Base-by-base conservation (phyloP, 352 stramenopile species). In the Blastocystis sp. region DNA sequence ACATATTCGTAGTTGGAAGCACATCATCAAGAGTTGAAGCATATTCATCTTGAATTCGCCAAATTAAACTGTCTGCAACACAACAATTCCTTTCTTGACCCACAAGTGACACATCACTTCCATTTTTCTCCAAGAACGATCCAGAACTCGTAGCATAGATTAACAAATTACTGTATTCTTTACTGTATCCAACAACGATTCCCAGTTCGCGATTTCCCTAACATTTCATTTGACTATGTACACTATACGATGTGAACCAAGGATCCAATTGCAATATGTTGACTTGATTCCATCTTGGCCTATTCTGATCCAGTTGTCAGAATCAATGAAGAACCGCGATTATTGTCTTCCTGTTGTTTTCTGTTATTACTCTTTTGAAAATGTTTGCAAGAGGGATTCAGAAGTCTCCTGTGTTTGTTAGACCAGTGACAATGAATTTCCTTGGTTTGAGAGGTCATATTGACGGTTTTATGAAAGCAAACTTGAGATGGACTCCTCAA, bases 231-330 rank as follows among this genome's bases (percentile, higher is more conserved):
- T 30, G 7, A 53, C 13, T 1, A 59, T 24, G 17, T 57, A 57
- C 53, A 59, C 11, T 22, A 37, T 54, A 78, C 66, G 57, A 78
- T 19, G 27, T 78, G 44, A 17, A 51, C 66, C 37, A 78, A n/a
- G 37, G 66, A 78, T 56, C 66, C 66, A 33, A 62, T 78, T 17
- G 33, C 9, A 56, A 78, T 56, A 11, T 30, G 66, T 35, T 78
- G 22, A 24, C 57, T 19, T 56, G 3, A 53, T 35, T 35, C 11
- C 30, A 57, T 51, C 17, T 78, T 48, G 40, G 3, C 40, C 40
- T 48, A 9, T 48, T 48, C 9, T 48, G 9, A 48, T 9, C 3
- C 9, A 9, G 19, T 75, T 0, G 62, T 19, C 24, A 35, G 40
- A 75, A 75, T 5, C 4, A n/a, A 6, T 9, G 33, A 57, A 78